Evolutionary conservation across 371 early-diverging fungal species (phyloP).

Genomic region (Mucor mucedo): DNA sequence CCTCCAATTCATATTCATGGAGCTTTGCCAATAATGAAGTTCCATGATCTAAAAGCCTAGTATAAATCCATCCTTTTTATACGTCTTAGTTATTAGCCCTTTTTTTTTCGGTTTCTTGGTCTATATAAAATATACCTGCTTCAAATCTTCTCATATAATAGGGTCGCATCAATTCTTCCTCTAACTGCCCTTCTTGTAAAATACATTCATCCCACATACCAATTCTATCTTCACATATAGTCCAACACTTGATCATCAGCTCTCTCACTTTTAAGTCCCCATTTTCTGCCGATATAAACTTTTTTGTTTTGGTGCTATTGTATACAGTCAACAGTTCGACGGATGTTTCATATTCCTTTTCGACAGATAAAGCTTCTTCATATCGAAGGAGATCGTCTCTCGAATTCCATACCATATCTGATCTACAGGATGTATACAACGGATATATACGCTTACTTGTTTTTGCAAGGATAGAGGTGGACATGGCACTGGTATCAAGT

Average conservation of each 20-base stretch:
- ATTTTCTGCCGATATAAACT: constrained; percentile 8
- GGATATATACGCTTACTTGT: constrained; percentile 66
- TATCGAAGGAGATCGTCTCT: constrained; percentile 61
- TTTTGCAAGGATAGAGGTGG: constrained; percentile 59
- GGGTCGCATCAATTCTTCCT: constrained; percentile 20
- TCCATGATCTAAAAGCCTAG: constrained; percentile 64
- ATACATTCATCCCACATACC: constrained; percentile 49
- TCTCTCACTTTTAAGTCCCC: constrained; percentile 24
- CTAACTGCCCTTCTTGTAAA: constrained; percentile 3
- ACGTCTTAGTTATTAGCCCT: neutral
- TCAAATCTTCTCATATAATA: constrained; percentile 58
- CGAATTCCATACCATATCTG: constrained; percentile 55
- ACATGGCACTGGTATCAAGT: constrained; percentile 42
- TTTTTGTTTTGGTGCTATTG: constrained; percentile 13
- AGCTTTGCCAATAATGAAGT: constrained; percentile 60
- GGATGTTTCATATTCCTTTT: constrained; percentile 37
- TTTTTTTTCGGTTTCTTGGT: constrained; percentile 29
- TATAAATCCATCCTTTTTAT: constrained; percentile 62
- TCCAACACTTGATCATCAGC: constrained; percentile 26
- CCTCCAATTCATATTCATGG: constrained; percentile 64
- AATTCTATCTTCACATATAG: constrained; percentile 46
- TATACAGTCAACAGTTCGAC: constrained; percentile 30
- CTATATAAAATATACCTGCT: constrained; percentile 36
- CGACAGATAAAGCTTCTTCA: constrained; percentile 53
- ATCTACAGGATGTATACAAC: constrained; percentile 52